Percentiles rank a stretch among this genome's conserved stretches.
These are phyloP conservation scores for Salvia hispanica DNA, from an alignment of 257 asterid genomes.

Conservation along the genomic window DNA sequence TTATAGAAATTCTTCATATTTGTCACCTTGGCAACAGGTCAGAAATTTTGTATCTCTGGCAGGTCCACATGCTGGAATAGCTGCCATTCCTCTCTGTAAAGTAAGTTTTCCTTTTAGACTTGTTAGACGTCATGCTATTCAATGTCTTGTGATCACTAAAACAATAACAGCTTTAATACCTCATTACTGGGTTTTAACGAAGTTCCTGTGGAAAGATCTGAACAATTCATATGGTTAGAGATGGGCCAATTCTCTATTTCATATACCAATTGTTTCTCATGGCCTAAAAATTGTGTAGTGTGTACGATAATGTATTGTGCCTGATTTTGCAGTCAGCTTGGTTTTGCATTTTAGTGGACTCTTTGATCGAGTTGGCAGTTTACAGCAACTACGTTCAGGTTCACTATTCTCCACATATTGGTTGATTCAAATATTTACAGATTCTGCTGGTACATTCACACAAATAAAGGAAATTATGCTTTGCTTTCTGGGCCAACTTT, in stretches of 20 bases:
- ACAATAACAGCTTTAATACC: too few species aligned
- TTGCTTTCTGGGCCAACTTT: too few species aligned
- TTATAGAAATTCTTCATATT: not conserved
- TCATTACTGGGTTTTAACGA: too few species aligned
- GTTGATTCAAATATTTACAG: not conserved
- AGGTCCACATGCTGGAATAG: constrained; percentile 97
- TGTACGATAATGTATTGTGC: constrained; percentile 4
- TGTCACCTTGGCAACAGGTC: constrained; percentile 57
- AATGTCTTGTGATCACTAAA: not conserved
- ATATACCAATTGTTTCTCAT: not conserved
- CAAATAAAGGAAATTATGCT: too few species aligned
- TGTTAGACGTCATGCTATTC: not conserved
- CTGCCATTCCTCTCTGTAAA: constrained; percentile 80
- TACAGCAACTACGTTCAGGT: constrained; percentile 84
- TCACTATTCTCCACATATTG: constrained; percentile 24
- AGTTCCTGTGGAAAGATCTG: not conserved
- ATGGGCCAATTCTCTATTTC: not conserved
- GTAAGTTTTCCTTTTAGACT: constrained; percentile 47
- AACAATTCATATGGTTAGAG: constrained; percentile 3
- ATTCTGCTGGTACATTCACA: constrained; percentile 9
- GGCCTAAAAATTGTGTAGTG: not conserved
- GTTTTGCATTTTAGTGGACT: constrained; percentile 66
- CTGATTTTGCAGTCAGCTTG: constrained; percentile 63
- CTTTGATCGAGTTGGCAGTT: constrained; percentile 56
- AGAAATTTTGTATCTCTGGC: constrained; percentile 79